A percentile compares a stretch with the other conserved stretches of the same genome.
These are phyloP conservation scores for Hysterium pulicare DNA, from an alignment of 2,329 filamentous ascomycete genomes.

Conservation along the genomic window DNA sequence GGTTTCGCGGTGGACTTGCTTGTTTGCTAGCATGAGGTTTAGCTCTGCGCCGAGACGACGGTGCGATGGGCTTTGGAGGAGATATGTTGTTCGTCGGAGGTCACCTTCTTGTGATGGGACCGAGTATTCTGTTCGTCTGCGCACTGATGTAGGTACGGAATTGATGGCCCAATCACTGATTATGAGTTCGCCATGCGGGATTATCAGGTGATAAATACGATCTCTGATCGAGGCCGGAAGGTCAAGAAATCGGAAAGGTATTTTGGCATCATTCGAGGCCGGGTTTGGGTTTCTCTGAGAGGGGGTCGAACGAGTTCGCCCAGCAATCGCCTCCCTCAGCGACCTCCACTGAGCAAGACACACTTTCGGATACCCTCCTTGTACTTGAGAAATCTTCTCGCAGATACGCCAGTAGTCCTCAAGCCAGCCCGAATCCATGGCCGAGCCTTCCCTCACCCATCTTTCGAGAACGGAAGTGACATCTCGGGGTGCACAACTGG, in stretches of 20 bases:
- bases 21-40: constrained; percentile 8
- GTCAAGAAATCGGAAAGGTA: constrained; percentile 5
- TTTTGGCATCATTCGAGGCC: neutral
- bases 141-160: constrained; percentile 2
- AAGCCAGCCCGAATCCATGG: constrained; percentile 7
- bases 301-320: neutral
- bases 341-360: constrained; percentile 4
- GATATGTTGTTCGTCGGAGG: constrained; percentile 8
- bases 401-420: constrained; percentile 4
- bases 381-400: neutral
- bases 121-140: constrained; percentile 8
- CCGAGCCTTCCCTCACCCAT: constrained; percentile 1
- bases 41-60: neutral
- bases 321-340: neutral
- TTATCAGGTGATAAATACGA: constrained; percentile 4
- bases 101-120: constrained; percentile 4
- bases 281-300: neutral
- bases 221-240: constrained; percentile 5
- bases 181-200: constrained; percentile 2
- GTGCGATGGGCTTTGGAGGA: neutral
- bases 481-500: neutral
- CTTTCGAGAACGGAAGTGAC: neutral
- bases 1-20: constrained; percentile 6
- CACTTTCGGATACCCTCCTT: constrained; percentile 4
- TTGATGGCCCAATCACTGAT: constrained; percentile 10